These are phyloP conservation scores for Starmerella scarabaei DNA, from an alignment of 805 yeast species.

Conservation along the genomic window DNA sequence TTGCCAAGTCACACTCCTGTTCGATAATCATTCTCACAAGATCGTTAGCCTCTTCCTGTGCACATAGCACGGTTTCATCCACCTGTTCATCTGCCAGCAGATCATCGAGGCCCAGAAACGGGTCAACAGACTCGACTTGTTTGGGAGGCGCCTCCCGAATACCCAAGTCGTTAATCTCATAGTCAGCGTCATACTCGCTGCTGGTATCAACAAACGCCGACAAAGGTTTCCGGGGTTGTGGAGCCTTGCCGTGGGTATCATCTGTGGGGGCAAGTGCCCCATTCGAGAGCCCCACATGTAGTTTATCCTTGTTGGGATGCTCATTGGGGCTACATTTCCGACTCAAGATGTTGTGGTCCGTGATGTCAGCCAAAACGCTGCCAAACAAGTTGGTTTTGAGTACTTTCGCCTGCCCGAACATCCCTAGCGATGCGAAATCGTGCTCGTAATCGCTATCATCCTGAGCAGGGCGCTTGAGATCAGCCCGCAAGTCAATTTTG, in stretches of 20 bases:
- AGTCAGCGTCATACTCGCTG: conserved; percentile 15
- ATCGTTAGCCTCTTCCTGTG: conserved; percentile 19
- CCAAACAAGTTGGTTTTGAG: too few relatives aligned
- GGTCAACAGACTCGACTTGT: conserved; percentile 33
- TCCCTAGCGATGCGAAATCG: conserved; percentile 17
- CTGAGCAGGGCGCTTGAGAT: not conserved
- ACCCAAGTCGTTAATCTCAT: conserved; percentile 21
- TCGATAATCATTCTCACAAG: conserved; percentile 3
- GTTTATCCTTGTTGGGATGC: not conserved
- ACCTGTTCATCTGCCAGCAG: conserved; percentile 26
- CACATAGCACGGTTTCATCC: conserved; percentile 14
- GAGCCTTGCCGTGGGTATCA: too few relatives aligned
- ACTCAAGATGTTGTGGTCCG: too few relatives aligned
- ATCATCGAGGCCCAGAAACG: conserved; percentile 32
- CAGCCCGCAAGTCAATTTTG: conserved; percentile 11
- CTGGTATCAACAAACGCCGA: conserved; percentile 32
- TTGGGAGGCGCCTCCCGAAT: not conserved
- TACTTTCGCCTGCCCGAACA: conserved; percentile 21
- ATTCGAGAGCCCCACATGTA: too few relatives aligned
- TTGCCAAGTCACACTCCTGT: conserved; percentile 6
- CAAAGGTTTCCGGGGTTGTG: conserved; percentile 33
- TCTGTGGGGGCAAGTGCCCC: too few relatives aligned
- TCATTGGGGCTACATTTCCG: not conserved
- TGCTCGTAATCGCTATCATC: conserved; percentile 11
- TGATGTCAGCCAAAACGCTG: not conserved